phyloP scores from a whole-genome alignment of 306 rosid species.

The Dalbergia cultrata region DNA sequence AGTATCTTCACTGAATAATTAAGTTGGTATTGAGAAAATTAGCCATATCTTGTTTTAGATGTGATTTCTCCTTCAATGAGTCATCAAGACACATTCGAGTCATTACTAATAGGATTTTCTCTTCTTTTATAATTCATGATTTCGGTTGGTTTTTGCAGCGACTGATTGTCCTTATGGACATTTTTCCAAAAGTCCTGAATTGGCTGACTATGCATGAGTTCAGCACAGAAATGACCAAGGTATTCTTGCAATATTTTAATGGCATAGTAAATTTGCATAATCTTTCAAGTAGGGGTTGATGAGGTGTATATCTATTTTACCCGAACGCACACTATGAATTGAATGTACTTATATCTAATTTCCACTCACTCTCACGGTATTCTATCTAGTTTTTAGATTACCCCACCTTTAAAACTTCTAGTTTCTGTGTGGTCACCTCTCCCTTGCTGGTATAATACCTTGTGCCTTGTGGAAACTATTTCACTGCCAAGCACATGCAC shows the following conservation, averaged over 20 bases:
- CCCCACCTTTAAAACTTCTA: not conserved
- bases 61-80: not conserved
- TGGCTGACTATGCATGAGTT: too few species aligned
- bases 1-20: not conserved
- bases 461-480: not conserved
- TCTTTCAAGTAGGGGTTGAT: not conserved
- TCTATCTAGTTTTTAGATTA: not conserved
- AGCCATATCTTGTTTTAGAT: not conserved
- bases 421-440: not conserved
- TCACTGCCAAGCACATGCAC: not conserved
- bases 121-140: not conserved
- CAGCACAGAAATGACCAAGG: not conserved
- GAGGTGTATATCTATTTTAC: too few species aligned
- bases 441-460: not conserved
- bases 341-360: not conserved
- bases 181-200: too few species aligned
- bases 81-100: not conserved
- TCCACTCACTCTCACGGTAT: not conserved
- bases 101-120: not conserved
- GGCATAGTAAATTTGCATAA: not conserved
- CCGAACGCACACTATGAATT: not conserved
- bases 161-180: too few species aligned
- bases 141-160: not conserved
- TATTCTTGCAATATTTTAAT: not conserved
- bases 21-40: not conserved